These are phyloP conservation scores for Saccharomycopsis microspora DNA, from an alignment of 805 yeast genomes.

Conservation along the genomic window DNA sequence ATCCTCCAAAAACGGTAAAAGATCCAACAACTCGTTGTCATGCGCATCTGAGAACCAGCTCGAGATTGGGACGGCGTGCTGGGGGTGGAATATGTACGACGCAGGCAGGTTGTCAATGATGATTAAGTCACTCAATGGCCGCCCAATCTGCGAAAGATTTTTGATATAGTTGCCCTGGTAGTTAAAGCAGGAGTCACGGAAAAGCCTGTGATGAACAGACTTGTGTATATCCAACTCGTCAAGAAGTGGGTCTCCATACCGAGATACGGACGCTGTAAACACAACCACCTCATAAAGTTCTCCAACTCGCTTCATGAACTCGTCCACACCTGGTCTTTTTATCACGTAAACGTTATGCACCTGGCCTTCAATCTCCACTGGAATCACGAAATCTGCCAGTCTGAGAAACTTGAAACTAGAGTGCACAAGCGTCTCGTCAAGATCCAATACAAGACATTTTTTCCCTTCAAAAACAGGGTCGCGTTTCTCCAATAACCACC, in stretches of 20 bases:
- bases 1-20: slow-evolving; percentile 85
- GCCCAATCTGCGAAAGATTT: slow-evolving; percentile 85
- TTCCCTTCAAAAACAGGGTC: slow-evolving; percentile 39
- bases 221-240: slow-evolving; percentile 74
- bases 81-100: slow-evolving; percentile 95
- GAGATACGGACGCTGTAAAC: slow-evolving; percentile 90
- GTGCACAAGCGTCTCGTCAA: slow-evolving; percentile 95
- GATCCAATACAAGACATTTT: slow-evolving; percentile 82
- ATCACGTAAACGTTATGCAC: slow-evolving; percentile 92
- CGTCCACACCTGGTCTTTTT: slow-evolving; percentile 97
- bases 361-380: slow-evolving; percentile 91
- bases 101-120: slow-evolving; percentile 97
- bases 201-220: slow-evolving; percentile 74
- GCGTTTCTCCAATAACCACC: slow-evolving; percentile 52
- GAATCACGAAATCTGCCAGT: slow-evolving; percentile 92
- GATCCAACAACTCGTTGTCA: slow-evolving; percentile 88
- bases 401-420: slow-evolving; percentile 86
- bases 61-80: slow-evolving; percentile 93
- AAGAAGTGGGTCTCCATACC: slow-evolving; percentile 92
- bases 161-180: slow-evolving; percentile 93
- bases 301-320: slow-evolving; percentile 75
- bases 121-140: slow-evolving; percentile 77
- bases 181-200: slow-evolving; percentile 88
- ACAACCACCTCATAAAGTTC: slow-evolving; percentile 88
- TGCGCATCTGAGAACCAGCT: slow-evolving; percentile 98